Evolutionary conservation across 768 basidiomycete genomes (phyloP), one percentile per base, ranked within the genome.

Genomic region (Royoungia palumana): DNA sequence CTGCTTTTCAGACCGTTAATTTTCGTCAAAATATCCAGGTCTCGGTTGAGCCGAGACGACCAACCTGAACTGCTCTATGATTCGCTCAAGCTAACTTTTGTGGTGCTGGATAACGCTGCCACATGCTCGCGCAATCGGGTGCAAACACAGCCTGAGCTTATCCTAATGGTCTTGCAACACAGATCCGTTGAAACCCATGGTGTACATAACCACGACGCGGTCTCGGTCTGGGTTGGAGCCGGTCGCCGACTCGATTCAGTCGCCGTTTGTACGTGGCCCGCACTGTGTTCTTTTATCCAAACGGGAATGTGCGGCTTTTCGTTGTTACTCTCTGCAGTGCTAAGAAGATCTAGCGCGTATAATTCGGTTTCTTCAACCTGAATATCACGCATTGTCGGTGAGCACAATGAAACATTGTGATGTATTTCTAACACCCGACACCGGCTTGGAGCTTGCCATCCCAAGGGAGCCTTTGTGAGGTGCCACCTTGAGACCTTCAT

Each of bases 381-480:
- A 76, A 79, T 5, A 70, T 68, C 44, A 74, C 74, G 50, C 67
- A 28, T 75, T 70, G 41, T 70, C 64, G 2, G 75, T 68, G 30
- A 79, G 70, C 17, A 76, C 72, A 49, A 79, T 58, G 48, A 80
- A 80, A 60, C 78, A 79, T 59, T 79, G 73, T 4, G 72, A 74
- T 41, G 75, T 70, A 53, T 76, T 76, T 42, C 44, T 62, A 35
- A 71, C 73, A 50, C 76, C 72, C 59, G 77, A 72, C 20, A 75
- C 75, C 8, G 51, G 58, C 49, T 51, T 61, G 24, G 75, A 73
- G 58, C 76, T 77, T 4, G 77, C 78, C 77, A 80, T 80, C 0
- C 72, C 76, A 19, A 82, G 62, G 2, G 75, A 72, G 0, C 78
- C 77, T 35, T 66, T 66, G 21, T 55, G 59, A 45, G 72, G 70